A percentile compares a stretch with the other conserved stretches of the same genome.
These are phyloP conservation scores for Sistotremastrum niveocremeum DNA, from an alignment of 768 basidiomycete genomes.

Conservation along the genomic window DNA sequence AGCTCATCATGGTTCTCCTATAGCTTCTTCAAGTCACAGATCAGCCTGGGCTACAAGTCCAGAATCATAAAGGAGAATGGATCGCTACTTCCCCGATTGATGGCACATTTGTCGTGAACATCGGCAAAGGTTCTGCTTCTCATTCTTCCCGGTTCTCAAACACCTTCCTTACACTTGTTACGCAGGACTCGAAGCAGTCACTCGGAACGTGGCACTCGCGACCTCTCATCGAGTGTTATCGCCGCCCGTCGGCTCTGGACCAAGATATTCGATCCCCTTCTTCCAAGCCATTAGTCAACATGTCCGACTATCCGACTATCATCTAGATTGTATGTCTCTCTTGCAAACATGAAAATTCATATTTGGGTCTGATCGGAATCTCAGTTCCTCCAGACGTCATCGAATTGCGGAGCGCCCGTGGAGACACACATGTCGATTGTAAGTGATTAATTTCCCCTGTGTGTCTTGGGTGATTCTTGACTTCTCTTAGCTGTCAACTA, in stretches of 20 bases:
- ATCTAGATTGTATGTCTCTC: slow-evolving; percentile 27
- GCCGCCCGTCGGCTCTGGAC: slow-evolving; percentile 36
- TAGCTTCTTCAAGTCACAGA: slow-evolving; percentile 12
- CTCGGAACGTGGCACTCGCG: slow-evolving; percentile 60
- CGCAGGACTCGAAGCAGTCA: slow-evolving; percentile 63
- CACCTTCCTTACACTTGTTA: no score
- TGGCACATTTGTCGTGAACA: slow-evolving; percentile 11
- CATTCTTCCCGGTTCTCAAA: no score
- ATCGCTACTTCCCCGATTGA: slow-evolving; percentile 12
- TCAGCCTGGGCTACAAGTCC: slow-evolving; percentile 11
- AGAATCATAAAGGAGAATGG: slow-evolving; percentile 11
- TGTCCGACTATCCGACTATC: slow-evolving; percentile 33
- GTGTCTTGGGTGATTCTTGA: not conserved
- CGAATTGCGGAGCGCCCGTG: slow-evolving; percentile 37
- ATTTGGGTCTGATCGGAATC: slow-evolving; percentile 15
- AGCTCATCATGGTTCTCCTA: not conserved
- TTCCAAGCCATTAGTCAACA: slow-evolving; percentile 68
- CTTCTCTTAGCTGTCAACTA: slow-evolving; percentile 61
- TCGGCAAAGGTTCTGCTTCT: slow-evolving; percentile 7
- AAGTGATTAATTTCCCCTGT: slow-evolving; percentile 12
- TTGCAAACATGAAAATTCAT: slow-evolving; percentile 15
- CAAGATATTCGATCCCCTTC: slow-evolving; percentile 75
- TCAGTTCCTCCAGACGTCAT: slow-evolving; percentile 43
- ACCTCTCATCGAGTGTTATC: slow-evolving; percentile 74
- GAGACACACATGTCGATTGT: slow-evolving; percentile 44